These are phyloP conservation scores for Erysimum cheiranthoides DNA, from an alignment of 345 rosid species.

Conservation along the genomic window DNA sequence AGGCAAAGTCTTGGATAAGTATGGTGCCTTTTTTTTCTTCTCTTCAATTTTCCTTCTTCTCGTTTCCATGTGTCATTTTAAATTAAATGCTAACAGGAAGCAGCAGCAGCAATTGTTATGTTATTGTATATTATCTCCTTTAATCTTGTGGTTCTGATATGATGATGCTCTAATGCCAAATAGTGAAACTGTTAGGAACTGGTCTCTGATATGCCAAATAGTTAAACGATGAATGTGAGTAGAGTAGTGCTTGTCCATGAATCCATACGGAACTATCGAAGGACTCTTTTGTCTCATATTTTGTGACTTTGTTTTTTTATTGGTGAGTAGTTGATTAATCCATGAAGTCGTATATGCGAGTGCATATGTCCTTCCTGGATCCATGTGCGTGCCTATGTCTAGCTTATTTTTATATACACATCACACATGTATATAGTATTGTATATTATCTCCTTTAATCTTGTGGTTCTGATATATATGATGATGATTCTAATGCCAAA, in stretches of 20 bases:
- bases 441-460: not conserved
- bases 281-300: constrained; percentile 46
- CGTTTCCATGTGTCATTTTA: constrained; percentile 4
- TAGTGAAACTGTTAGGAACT: no score
- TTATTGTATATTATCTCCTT: no score
- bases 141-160: no score
- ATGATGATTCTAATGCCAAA: not conserved
- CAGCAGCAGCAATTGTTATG: constrained; percentile 50
- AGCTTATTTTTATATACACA: not conserved
- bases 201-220: no score
- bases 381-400: constrained; percentile 28
- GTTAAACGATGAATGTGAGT: no score
- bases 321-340: constrained; percentile 32
- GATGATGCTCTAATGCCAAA: no score
- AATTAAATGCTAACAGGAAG: constrained; percentile 59
- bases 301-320: constrained; percentile 22
- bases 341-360: constrained; percentile 28
- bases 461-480: not conserved
- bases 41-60: not conserved
- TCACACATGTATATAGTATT: not conserved
- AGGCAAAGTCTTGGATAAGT: constrained; percentile 82
- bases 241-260: no score
- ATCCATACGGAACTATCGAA: constrained; percentile 25
- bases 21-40: constrained; percentile 37
- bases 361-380: constrained; percentile 42